A percentile compares a stretch with the other conserved stretches of the same genome.
Evolutionary conservation across 2,329 filamentous ascomycete genomes (phyloP).

Genomic region (Fusarium pseudograminearum): DNA sequence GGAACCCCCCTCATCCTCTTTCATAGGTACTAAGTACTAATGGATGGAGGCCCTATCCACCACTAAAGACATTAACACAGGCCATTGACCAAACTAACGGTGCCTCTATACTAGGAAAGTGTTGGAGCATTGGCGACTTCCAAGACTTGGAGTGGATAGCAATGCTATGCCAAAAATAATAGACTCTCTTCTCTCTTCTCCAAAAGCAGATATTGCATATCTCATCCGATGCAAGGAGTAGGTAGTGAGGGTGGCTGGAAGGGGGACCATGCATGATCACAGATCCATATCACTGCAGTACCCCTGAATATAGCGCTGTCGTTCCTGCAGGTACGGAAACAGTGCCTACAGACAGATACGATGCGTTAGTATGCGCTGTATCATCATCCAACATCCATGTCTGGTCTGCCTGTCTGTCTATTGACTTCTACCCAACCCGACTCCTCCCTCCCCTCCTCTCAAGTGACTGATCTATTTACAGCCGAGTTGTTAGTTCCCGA

Average conservation of each 20-base stretch:
- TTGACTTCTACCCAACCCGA: neutral
- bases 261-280: conserved; percentile 33
- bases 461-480: conserved; percentile 10
- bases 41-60: conserved; percentile 6
- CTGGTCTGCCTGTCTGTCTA: neutral
- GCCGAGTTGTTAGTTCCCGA: conserved; percentile 2
- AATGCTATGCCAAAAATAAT: neutral
- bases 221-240: conserved; percentile 39
- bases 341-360: neutral
- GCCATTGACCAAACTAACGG: conserved; percentile 21
- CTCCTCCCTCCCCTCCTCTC: neutral
- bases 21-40: no score
- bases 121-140: conserved; percentile 16
- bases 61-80: conserved; percentile 16
- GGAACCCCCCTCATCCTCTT: conserved; percentile 28
- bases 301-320: conserved; percentile 45
- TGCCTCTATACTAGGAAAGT: conserved; percentile 16
- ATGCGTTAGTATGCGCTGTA: neutral
- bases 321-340: conserved; percentile 50
- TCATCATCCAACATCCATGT: neutral
- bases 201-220: conserved; percentile 3
- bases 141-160: conserved; percentile 16
- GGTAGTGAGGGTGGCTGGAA: conserved; percentile 20
- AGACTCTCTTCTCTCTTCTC: neutral
- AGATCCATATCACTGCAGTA: conserved; percentile 35